Evolutionary conservation across 1,139 yeast species (phyloP).

Genomic region (Suhomyces guaymorum): DNA sequence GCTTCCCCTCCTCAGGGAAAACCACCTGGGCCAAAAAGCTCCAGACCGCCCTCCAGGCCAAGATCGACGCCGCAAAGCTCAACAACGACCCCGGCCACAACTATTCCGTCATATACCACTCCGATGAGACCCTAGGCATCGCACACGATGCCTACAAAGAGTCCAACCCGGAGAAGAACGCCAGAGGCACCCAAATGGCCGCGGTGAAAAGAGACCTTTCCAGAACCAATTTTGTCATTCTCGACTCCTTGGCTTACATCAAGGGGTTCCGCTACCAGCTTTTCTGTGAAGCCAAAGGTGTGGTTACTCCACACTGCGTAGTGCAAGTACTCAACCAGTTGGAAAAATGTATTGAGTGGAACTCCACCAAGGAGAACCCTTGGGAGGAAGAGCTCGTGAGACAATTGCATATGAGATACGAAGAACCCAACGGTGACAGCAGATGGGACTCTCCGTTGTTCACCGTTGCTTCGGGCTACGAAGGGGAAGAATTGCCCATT

Average conservation of each 20-base stretch:
- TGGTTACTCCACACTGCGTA: conserved; percentile 80
- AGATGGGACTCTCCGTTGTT: conserved; percentile 96
- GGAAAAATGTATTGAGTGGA: conserved; percentile 65
- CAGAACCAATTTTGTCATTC: conserved; percentile 68
- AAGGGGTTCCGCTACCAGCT: conserved; percentile 95
- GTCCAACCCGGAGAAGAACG: conserved; percentile 72
- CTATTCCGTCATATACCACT: conserved; percentile 64
- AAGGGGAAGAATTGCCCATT: conserved; percentile 52
- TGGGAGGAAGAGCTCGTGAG: conserved; percentile 74
- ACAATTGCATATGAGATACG: conserved; percentile 81
- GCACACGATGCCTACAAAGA: conserved; percentile 65
- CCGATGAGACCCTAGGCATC: conserved; percentile 78
- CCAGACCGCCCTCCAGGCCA: conserved; percentile 45
- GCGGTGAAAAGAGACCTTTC: conserved; percentile 84
- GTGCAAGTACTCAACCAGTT: conserved; percentile 73
- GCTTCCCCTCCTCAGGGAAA: conserved; percentile 86
- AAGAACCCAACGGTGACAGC: conserved; percentile 84
- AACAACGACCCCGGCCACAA: conserved; percentile 50
- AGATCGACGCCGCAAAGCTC: conserved; percentile 41
- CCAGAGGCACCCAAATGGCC: conserved; percentile 82
- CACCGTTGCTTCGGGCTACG: conserved; percentile 62
- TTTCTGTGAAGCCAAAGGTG: conserved; percentile 88
- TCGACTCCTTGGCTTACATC: conserved; percentile 86
- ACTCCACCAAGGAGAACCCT: conserved; percentile 32
- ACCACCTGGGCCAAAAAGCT: conserved; percentile 69